Percentiles rank a stretch among this genome's conserved stretches.
These are phyloP conservation scores for Colletotrichum echinochloae DNA, from an alignment of 2,329 filamentous ascomycete genomes.

Conservation along the genomic window DNA sequence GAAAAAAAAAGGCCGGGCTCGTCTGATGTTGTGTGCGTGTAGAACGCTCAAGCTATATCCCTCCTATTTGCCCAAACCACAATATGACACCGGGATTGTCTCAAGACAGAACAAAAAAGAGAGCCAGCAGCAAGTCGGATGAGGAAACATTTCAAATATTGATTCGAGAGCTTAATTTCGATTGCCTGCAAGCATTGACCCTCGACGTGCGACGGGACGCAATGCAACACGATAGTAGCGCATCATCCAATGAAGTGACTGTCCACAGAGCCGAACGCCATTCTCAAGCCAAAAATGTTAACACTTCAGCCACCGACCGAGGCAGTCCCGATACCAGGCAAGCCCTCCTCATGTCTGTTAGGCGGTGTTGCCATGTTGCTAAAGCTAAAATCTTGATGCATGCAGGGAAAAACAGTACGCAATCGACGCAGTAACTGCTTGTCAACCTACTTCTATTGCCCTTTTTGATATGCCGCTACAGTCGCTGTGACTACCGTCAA, in stretches of 20 bases:
- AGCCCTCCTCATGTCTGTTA: constrained; percentile 10
- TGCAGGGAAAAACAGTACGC: neutral
- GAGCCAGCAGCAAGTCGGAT: constrained; percentile 12
- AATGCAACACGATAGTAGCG: neutral
- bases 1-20: neutral
- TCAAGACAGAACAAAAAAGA: constrained; percentile 23
- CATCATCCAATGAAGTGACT: constrained; percentile 3
- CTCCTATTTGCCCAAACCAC: constrained; percentile 1
- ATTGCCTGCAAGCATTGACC: constrained; percentile 12
- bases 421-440: constrained; percentile 11
- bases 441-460: neutral
- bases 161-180: constrained; percentile 14
- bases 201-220: neutral
- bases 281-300: constrained; percentile 1
- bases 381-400: neutral
- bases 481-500: neutral
- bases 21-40: constrained; percentile 12
- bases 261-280: neutral
- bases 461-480: neutral
- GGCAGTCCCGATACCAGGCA: constrained; percentile 10
- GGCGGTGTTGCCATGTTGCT: neutral
- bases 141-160: constrained; percentile 20
- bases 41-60: constrained; percentile 15
- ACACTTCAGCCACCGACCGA: constrained; percentile 7
- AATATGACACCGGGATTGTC: constrained; percentile 30